phyloP scores from a whole-genome alignment of 495 filamentous ascomycete genomes.

The Sphaerosporella brunnea region DNA sequence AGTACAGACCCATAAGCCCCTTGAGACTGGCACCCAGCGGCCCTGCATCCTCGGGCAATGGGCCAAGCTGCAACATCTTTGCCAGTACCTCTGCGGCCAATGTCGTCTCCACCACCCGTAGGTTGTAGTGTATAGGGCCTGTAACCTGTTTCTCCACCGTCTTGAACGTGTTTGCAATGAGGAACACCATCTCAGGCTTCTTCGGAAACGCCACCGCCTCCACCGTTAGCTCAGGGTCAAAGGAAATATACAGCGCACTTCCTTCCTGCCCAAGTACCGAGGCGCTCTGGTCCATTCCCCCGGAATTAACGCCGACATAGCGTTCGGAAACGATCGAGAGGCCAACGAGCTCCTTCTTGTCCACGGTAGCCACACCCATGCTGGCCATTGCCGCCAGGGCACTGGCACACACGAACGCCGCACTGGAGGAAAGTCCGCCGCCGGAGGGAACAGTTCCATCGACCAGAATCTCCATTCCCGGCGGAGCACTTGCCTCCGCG shows the following conservation, averaged over 20 bases:
- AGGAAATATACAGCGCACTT: conserved; percentile 76
- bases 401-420: conserved; percentile 82
- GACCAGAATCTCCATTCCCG: conserved; percentile 71
- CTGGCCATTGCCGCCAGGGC: conserved; percentile 75
- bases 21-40: conserved; percentile 70
- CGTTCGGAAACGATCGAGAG: conserved; percentile 87
- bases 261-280: conserved; percentile 79
- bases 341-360: conserved; percentile 78
- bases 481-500: conserved; percentile 41
- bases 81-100: conserved; percentile 65
- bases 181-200: conserved; percentile 66
- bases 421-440: conserved; percentile 81
- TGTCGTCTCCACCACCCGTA: conserved; percentile 87
- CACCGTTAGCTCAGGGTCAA: conserved; percentile 60
- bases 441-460: conserved; percentile 85
- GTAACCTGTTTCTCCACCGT: conserved; percentile 87
- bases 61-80: conserved; percentile 39
- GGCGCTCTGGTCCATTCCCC: conserved; percentile 97
- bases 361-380: conserved; percentile 59
- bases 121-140: conserved; percentile 83
- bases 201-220: conserved; percentile 69
- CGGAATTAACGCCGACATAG: conserved; percentile 88
- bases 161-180: conserved; percentile 89
- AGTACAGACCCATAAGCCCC: conserved; percentile 70
- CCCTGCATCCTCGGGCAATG: conserved; percentile 57